phyloP scores from a whole-genome alignment of 2,329 filamentous ascomycete species.

The Colletotrichum scovillei region DNA sequence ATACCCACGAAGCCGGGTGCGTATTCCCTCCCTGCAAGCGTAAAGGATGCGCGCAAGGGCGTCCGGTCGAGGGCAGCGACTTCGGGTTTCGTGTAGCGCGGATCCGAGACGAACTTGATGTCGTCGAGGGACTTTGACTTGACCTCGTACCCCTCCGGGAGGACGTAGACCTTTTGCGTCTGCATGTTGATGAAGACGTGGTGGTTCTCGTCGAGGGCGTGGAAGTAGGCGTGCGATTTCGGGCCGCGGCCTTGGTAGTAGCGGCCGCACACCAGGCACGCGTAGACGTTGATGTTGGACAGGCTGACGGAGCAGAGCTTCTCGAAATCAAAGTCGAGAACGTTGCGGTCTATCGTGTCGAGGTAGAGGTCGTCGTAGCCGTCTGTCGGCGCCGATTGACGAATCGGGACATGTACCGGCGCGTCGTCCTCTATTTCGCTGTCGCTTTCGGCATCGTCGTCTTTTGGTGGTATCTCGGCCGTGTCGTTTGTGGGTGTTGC shows the following conservation, averaged over 20 bases:
- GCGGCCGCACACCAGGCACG: constrained; percentile 96
- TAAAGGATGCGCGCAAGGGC: constrained; percentile 70
- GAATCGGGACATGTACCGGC: constrained; percentile 58
- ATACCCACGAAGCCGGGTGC: constrained; percentile 95
- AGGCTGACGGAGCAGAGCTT: constrained; percentile 97
- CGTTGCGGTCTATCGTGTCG: constrained; percentile 92
- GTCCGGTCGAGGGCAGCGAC: constrained; percentile 82
- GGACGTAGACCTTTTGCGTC: constrained; percentile 88
- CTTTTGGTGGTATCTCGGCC: constrained; percentile 32
- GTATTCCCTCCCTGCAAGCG: constrained; percentile 86
- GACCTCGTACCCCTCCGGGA: constrained; percentile 98
- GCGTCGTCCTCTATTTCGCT: constrained; percentile 55
- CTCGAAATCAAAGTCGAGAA: constrained; percentile 98
- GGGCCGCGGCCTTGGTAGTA: constrained; percentile 96
- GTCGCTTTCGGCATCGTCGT: constrained; percentile 46
- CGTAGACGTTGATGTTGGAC: constrained; percentile 99
- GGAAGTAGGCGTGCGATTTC: constrained; percentile 97
- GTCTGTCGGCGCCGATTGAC: constrained; percentile 82
- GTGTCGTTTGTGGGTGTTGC: constrained; percentile 39
- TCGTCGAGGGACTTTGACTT: constrained; percentile 94
- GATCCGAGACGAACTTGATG: constrained; percentile 98
- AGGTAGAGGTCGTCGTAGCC: constrained; percentile 97
- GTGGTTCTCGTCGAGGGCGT: constrained; percentile 93
- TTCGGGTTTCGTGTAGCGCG: constrained; percentile 82
- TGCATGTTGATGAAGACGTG: constrained; percentile 99